Evolutionary conservation across 2,329 filamentous ascomycete genomes (phyloP), one percentile per base, ranked within the genome.

Genomic region (Ophiosphaerella narmari): DNA sequence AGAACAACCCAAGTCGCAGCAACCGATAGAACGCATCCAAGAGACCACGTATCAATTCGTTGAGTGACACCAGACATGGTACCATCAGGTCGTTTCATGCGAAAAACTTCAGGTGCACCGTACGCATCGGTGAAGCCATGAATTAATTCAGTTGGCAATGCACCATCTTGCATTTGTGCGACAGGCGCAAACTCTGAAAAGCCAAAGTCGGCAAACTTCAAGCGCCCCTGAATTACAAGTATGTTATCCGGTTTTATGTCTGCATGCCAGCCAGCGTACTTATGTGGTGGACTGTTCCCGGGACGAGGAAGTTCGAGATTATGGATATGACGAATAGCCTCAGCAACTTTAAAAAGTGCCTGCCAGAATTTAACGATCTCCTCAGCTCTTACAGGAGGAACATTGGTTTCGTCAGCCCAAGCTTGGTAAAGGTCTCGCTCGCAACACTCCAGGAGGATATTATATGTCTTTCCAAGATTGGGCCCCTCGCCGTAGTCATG

Each of bases 231-330:
- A 1, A 76, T 63, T 2, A 48, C 60, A 52, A 78, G 70, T 39
- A 78, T 75, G 37, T 78, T 78, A 42, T 76, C 71, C 9, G 75
- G 70, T 47, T 78, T 78, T 46, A 78, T 62, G 63, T 78, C 76
- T 8, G 67, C 66, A 52, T 77, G 74, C 71, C 73, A 76, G 1
- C 65, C 63, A 46, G 53, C 8, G 18, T 54, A 63, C 16, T 14
- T 38, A 33, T 13, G 8, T 1, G 39, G 40, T 5, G 21, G 8
- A 0, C 16, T 23, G 5, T 4, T 47, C 2, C 29, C 43, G 21
- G 26, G 21, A 21, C 50, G 29, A 24, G 40, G 16, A 23, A 23
- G 37, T n/a, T 55, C 43, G 2, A 61, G 29, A 3, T 66, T 38
- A 39, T 74, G 72, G 5, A 73, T 38, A 2, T 35, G 35, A 13